Evolutionary conservation across 2,329 filamentous ascomycete species (phyloP).

Genomic region (Hawksworthiomyces lignivorus): DNA sequence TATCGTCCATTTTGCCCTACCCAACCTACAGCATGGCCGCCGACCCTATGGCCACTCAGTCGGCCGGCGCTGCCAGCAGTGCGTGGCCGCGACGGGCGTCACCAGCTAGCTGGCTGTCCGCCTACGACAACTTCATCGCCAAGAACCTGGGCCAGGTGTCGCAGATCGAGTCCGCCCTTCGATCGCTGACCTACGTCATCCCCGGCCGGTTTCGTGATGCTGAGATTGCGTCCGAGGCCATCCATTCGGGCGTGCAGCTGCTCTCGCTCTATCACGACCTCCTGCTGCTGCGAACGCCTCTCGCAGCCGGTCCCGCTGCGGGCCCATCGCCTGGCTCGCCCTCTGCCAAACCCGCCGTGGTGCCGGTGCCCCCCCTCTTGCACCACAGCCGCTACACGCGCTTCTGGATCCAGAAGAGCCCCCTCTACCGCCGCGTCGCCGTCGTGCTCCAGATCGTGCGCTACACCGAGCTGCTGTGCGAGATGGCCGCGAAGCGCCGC

Average conservation of each 20-base stretch:
- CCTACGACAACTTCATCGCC: conserved; percentile 85
- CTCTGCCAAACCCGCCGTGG: conserved; percentile 49
- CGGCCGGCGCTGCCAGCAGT: conserved; percentile 1
- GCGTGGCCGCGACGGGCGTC: conserved; percentile 24
- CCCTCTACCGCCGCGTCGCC: conserved; percentile 73
- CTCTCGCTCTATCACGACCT: conserved; percentile 90
- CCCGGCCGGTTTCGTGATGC: conserved; percentile 87
- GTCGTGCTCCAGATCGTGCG: conserved; percentile 81
- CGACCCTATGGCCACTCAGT: not conserved
- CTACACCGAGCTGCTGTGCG: conserved; percentile 93
- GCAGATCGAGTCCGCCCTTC: conserved; percentile 87
- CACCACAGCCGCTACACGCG: conserved; percentile 58
- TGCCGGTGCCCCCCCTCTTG: conserved; percentile 1
- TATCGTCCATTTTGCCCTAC: too few relatives aligned
- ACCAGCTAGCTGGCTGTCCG: conserved; percentile 58
- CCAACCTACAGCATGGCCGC: not conserved
- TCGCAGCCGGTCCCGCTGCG: not conserved
- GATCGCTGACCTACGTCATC: conserved; percentile 92
- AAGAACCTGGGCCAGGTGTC: conserved; percentile 91
- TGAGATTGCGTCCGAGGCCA: conserved; percentile 87
- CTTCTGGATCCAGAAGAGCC: conserved; percentile 55
- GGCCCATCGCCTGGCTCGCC: conserved; percentile 17
- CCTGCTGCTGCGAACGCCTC: conserved; percentile 53
- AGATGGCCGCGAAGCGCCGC: conserved; percentile 87
- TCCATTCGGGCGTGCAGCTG: conserved; percentile 82